Base-by-base conservation (phyloP, 2,329 filamentous ascomycete species). In the Raffaelea arxii region DNA sequence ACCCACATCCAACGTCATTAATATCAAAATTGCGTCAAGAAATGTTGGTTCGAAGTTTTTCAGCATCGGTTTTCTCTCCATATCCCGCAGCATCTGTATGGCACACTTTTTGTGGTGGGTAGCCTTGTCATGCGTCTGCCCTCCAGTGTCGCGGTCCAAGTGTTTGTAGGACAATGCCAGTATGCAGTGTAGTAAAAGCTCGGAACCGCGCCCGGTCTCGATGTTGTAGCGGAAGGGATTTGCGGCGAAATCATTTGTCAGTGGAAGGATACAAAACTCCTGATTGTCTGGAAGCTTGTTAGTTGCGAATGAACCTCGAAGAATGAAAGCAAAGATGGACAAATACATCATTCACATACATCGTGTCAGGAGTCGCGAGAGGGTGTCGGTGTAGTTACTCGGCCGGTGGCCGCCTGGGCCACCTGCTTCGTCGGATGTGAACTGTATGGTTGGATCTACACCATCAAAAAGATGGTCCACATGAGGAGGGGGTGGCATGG, bases 1-100 rank as follows among this genome's bases (percentile, higher is more conserved):
- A 46, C 58, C 43, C 51, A 59, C 62, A 37, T 64, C 60, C 9
- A 64, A 46, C n/a, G 60, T 63, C 48, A 63, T 58, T 5, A 64
- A 44, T 5, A 65, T 55, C 16, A 62, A 37, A 0, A 60, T 53
- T 0, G 60, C 57, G 27, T 62, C 61, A 2, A 64, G 46, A 16
- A 58, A 45, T 3, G 43, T 50, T 0, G 47, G 46, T 14, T 56
- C 51, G 22, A 39, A 7, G 38, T n/a, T n/a, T n/a, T n/a, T n/a
- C n/a, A n/a, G n/a, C n/a, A n/a, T n/a, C 37, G 19, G 22, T 32
- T 18, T 39, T 30, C 2, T 18, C 46, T 25, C 41, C 51, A 40
- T 51, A 40, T 44, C 48, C 21, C 51, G 41, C 5, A 62, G 52
- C 43, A 62, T 49, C 41, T 58, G 51, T 21, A 56, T 36, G 9